Conservation (phyloP, 1,139 yeast genomes). For the Blastobotrys elegans region DNA sequence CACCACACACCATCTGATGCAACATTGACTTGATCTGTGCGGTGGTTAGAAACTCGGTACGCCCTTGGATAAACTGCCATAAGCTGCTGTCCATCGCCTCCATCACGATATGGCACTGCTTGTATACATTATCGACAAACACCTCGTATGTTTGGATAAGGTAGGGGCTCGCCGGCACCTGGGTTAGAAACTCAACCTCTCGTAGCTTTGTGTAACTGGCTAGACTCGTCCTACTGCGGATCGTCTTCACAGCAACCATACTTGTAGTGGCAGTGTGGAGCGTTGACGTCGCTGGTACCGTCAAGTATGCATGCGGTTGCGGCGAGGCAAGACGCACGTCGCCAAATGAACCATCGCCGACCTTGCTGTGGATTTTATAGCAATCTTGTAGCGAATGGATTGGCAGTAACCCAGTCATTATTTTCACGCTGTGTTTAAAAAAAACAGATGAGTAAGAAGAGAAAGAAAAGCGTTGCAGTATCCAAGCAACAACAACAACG, state of each 20-base stretch:
- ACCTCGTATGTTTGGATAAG: conserved; percentile 73
- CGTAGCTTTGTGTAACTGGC: conserved; percentile 55
- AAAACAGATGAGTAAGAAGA: no score
- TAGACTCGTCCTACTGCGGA: conserved; percentile 49
- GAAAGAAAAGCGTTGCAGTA: no score
- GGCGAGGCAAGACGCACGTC: conserved; percentile 55
- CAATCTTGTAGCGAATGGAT: conserved; percentile 32
- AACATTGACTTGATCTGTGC: conserved; percentile 61
- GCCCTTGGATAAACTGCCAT: conserved; percentile 43
- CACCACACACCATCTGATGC: conserved; percentile 64
- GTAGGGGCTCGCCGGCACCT: conserved; percentile 67
- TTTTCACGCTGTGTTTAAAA: no score
- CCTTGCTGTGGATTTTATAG: conserved; percentile 47
- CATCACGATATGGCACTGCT: conserved; percentile 75
- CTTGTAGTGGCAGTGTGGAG: conserved; percentile 1
- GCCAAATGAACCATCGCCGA: conserved; percentile 82
- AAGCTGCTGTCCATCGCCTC: conserved; percentile 82
- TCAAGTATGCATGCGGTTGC: neutral
- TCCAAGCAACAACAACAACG: no score
- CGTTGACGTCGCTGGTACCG: no score
- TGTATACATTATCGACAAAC: conserved; percentile 58
- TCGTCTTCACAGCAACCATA: conserved; percentile 75
- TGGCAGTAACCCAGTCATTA: conserved; percentile 7
- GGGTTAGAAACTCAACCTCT: conserved; percentile 66
- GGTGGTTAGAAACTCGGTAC: conserved; percentile 44